These are phyloP conservation scores for Boletus smithii DNA, from an alignment of 1,284 basidiomycete genomes.

Conservation along the genomic window DNA sequence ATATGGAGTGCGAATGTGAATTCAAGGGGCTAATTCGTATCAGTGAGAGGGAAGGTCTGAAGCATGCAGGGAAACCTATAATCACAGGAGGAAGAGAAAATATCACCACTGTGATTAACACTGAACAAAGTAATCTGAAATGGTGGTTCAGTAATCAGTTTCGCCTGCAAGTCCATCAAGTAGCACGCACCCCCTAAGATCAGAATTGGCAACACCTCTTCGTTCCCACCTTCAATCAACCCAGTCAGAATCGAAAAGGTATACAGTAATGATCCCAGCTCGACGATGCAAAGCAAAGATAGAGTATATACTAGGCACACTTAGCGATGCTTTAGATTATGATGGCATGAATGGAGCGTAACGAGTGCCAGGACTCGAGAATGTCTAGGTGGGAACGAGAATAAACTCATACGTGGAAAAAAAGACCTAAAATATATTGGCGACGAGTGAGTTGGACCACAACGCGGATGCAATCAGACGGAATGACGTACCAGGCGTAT, in stretches of 20 bases:
- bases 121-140: too few species aligned
- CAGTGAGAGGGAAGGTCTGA: too few species aligned
- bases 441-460: background rate
- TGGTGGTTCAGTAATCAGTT: too few species aligned
- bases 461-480: background rate
- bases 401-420: background rate
- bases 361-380: background rate
- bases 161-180: too few species aligned
- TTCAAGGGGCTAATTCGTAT: too few species aligned
- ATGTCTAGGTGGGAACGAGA: background rate
- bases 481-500: conserved; percentile 12
- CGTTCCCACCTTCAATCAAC: too few species aligned
- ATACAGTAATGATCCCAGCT: background rate
- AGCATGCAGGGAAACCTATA: too few species aligned
- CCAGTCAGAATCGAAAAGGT: too few species aligned
- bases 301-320: conserved; percentile 13
- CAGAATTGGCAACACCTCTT: too few species aligned
- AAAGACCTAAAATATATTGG: background rate
- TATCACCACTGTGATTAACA: too few species aligned
- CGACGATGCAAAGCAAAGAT: conserved; percentile 5
- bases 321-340: conserved; percentile 12
- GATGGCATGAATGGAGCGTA: background rate
- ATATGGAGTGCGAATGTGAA: background rate
- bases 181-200: too few species aligned
- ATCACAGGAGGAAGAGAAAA: too few species aligned